Conservation (phyloP, 768 basidiomycete genomes). For the Dictyophora rubrovolvata region DNA sequence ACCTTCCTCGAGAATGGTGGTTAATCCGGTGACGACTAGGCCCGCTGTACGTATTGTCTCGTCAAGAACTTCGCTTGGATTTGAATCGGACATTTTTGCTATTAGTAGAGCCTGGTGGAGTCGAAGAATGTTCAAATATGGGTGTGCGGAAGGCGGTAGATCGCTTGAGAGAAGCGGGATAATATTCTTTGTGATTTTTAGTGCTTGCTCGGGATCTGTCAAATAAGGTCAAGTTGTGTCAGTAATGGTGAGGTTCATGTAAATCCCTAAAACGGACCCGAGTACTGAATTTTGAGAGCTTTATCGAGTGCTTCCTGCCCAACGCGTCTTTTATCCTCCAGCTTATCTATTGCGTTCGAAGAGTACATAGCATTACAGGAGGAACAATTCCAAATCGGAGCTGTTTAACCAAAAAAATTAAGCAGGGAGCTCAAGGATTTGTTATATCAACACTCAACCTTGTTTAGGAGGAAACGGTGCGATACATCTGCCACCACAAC, state of each 20-base stretch:
- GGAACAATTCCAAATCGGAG: constrained; percentile 25
- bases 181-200: constrained; percentile 52
- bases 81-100: constrained; percentile 21
- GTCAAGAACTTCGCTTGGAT: constrained; percentile 32
- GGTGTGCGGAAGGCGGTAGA: constrained; percentile 60
- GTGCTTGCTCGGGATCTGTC: constrained; percentile 48
- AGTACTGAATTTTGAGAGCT: constrained; percentile 50
- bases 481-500: constrained; percentile 55
- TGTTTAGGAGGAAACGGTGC: neutral
- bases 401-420: neutral
- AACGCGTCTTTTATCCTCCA: constrained; percentile 31
- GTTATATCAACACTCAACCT: neutral
- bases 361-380: constrained; percentile 44
- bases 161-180: constrained; percentile 51
- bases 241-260: neutral
- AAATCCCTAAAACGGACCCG: constrained; percentile 28
- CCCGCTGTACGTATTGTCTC: constrained; percentile 50
- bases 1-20: constrained; percentile 42
- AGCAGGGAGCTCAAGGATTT: neutral
- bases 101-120: constrained; percentile 63
- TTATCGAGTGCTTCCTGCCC: constrained; percentile 71
- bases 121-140: constrained; percentile 65
- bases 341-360: constrained; percentile 49
- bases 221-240: neutral
- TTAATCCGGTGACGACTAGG: constrained; percentile 43